Evolutionary conservation across 2,329 filamentous ascomycete genomes (phyloP).

Genomic region (Berkeleyomyces basicola): DNA sequence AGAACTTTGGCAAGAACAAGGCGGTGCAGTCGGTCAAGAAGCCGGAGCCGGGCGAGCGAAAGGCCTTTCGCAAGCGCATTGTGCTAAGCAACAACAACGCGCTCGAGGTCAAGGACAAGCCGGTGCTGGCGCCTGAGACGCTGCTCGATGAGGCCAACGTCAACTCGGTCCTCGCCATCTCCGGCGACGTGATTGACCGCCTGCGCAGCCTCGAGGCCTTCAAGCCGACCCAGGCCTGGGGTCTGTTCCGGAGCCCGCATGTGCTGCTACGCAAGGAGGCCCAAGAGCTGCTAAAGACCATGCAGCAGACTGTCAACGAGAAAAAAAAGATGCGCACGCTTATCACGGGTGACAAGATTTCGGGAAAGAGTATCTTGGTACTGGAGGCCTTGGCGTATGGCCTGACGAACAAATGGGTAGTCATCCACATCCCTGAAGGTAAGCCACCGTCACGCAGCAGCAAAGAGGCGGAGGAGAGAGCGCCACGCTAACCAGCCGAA

Average conservation of each 20-base stretch:
- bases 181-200: conserved; percentile 55
- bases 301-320: conserved; percentile 34
- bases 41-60: conserved; percentile 63
- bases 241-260: conserved; percentile 66
- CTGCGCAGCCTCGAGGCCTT: conserved; percentile 77
- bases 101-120: conserved; percentile 53
- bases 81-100: conserved; percentile 91
- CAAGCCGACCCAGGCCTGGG: conserved; percentile 79
- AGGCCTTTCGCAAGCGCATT: conserved; percentile 73
- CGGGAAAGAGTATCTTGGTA: conserved; percentile 76
- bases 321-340: conserved; percentile 47
- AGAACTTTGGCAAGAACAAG: conserved; percentile 36
- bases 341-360: conserved; percentile 53
- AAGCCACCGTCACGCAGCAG: conserved; percentile 19
- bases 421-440: conserved; percentile 84
- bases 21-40: conserved; percentile 24
- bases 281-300: conserved; percentile 47
- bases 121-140: conserved; percentile 39
- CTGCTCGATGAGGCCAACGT: conserved; percentile 37
- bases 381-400: conserved; percentile 72
- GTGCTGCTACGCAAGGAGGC: conserved; percentile 65
- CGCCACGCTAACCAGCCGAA: not conserved
- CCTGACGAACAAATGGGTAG: conserved; percentile 71
- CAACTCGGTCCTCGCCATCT: conserved; percentile 54
- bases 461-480: not conserved